Evolutionary conservation across 352 stramenopile genomes (phyloP).

Genomic region (Phytopythium montanum): DNA sequence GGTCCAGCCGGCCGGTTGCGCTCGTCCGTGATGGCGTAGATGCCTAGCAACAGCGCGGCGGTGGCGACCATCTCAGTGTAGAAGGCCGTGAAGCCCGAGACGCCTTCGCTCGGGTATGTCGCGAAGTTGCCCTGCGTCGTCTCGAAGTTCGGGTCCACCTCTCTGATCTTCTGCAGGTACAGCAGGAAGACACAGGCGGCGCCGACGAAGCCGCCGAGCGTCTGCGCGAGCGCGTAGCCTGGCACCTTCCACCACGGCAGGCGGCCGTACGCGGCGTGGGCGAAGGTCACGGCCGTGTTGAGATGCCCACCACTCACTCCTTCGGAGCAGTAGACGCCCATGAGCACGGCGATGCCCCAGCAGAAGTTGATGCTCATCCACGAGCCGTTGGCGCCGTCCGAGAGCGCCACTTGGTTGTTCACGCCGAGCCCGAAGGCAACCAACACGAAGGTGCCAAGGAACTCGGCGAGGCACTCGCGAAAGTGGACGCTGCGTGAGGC

Average conservation of each 20-base stretch:
- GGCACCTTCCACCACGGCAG: constrained; percentile 46
- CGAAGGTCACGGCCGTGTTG: constrained; percentile 58
- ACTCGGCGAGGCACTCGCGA: constrained; percentile 40
- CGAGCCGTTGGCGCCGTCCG: constrained; percentile 36
- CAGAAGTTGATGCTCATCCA: constrained; percentile 39
- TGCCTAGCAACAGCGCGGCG: constrained; percentile 42
- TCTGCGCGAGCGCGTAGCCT: constrained; percentile 36
- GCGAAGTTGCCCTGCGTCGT: constrained; percentile 41
- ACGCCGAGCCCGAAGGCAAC: constrained; percentile 30
- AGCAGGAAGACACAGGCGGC: constrained; percentile 39
- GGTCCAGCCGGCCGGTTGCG: constrained; percentile 38
- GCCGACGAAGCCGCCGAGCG: constrained; percentile 36
- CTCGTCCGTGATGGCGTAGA: constrained; percentile 55
- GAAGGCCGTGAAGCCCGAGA: constrained; percentile 46
- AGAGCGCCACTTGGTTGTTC: constrained; percentile 56
- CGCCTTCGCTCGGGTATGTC: constrained; percentile 39
- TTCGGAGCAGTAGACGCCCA: constrained; percentile 51
- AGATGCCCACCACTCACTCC: constrained; percentile 54
- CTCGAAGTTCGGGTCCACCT: constrained; percentile 37
- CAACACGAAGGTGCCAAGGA: constrained; percentile 22
- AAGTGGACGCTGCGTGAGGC: constrained; percentile 16
- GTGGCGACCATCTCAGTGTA: constrained; percentile 53
- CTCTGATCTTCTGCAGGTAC: constrained; percentile 42
- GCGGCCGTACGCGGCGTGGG: constrained; percentile 37
- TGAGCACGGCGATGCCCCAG: constrained; percentile 50